Evolutionary conservation across 441 rosid genomes (phyloP), one percentile per base, ranked within the genome.

Genomic region (Daphne laureola): DNA sequence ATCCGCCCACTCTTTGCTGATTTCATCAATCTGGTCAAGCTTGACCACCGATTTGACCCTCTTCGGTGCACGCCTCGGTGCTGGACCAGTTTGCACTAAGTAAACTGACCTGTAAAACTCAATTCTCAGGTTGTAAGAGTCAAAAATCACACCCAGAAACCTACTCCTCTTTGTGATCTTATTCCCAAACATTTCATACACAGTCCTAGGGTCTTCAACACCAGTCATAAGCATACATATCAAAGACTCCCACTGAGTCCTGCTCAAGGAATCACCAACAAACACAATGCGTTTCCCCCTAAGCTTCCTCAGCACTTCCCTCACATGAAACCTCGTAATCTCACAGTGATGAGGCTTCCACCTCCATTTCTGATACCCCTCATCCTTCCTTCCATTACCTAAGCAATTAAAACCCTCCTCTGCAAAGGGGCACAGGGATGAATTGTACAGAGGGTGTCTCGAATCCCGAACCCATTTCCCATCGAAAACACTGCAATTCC

Each of bases 241-340:
- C 67, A 77, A 61, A 17, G 89, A 82, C 62, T 82, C 83, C 89
- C 89, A 84, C 55, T 80, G 90, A 5, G 86, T 82, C 67, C 89
- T 66, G 62, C 89, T 74, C 75, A 85, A 59, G 3, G 94, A 85
- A 68, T 85, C 89, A 1, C 94, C 87, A 5, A 78, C 82, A 65
- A 85, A 85, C 60, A 78, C 83, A 56, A 85, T 50, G 21, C 90
- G 73, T 48, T 85, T 80, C 55, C 90, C 85, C 0, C 81, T 76
- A 42, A 82, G 77, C 54, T 70, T 69, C 55, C 76, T 67, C 17
- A 85, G 85, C 51, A 73, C 59, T 52, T 46, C 57, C n/a, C 17
- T 71, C 12, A 57, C 78, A 57, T 74, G 46, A 65, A 82, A 80
- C 62, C 69, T 73, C 0, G 83, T 86, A 53, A 85, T 69, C 35